Base-by-base conservation (phyloP, 768 basidiomycete species). In the Lactarius sanguifluus region DNA sequence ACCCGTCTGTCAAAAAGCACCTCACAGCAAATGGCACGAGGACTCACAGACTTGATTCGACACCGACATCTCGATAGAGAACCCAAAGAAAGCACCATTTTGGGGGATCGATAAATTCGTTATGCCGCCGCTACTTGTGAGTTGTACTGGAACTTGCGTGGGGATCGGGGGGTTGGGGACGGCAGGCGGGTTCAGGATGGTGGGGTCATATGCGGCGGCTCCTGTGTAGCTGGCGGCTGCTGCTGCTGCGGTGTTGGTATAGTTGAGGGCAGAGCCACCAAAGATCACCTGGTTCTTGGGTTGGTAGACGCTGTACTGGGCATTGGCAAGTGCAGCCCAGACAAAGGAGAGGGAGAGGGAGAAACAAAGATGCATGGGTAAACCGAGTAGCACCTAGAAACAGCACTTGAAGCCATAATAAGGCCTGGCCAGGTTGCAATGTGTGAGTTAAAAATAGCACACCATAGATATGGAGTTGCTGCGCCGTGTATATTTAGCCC, bases 41-140 rank as follows among this genome's bases (percentile, higher is more conserved):
- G 41, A 84, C 86, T 77, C 75, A 89, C 88, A 76, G 67, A 90
- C 80, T 79, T 85, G 84, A 62, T 83, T 84, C 13, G 86, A 80
- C 7, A 92, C 86, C 40, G 89, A 90, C 80, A 90, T 82, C 75
- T 92, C 90, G 38, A 93, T 82, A 2, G 87, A 90, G 72, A 92
- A 90, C 2, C 89, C 90, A 60, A 86, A 81, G 71, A 91, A 91
- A 15, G 82, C 81, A 13, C 86, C 87, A 38, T 73, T 74, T 57
- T 80, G 77, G 3, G 76, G 73, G 38, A 81, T 80, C 0, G 80
- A 81, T 36, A 86, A 68, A 6, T 75, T 76, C 0, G 65, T 50
- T 25, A 77, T 63, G 38, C 69, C 69, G 1, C 64, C 65, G 0
- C 34, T 60, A 8, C 72, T 74, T n/a, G 59, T 64, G 20, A 87